Base-by-base conservation (phyloP, 352 stramenopile species). In the Pythium grandisporangium region DNA sequence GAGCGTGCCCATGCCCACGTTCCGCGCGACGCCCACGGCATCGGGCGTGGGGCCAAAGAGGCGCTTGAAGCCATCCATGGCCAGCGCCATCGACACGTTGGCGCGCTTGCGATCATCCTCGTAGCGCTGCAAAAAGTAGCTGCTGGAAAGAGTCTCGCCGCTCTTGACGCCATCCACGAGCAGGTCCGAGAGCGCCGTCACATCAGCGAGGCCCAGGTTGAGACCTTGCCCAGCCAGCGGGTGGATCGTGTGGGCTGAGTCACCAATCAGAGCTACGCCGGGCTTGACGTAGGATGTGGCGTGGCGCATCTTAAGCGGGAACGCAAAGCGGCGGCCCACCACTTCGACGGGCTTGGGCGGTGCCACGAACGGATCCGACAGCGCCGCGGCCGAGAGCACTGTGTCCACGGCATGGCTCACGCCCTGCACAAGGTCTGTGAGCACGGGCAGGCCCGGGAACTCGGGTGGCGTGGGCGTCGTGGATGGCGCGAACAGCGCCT, bases 221-320 rank as follows among this genome's bases (percentile, higher is more conserved):
- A 98, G 66, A 8, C 92, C 92, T 67, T 98, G 94, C 30, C 94
- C 94, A 3, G 93, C 93, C 48, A 98, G 89, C 25, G 94, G 94
- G 68, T 98, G 94, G 44, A 98, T 93, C 32, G 91, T 94, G 70
- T 98, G 94, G 23, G 94, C 94, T 6, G 94, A 96, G 73, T 98
- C 94, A 38, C 94, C 94, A 12, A 98, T 71, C 35, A 98, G 65
- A 7, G 87, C 91, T 23, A 97, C 61, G 27, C 88, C 70, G 1
- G 70, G 66, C 51, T 85, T 84, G 22, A 87, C 78, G 68, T 96
- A 96, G 49, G 70, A 68, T 20, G 66, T 78, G 20, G 86, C 81
- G 56, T 96, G 86, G 50, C 84, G 78, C 50, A 96, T 68, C 57
- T 91, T 91, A 41, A 97, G 72, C 25, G 87, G 84, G 63, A 96